Evolutionary conservation across 228 moss, liverwort and hornwort species (phyloP), one percentile per base, ranked within the genome.

Genomic region (Sphagnum fallax): DNA sequence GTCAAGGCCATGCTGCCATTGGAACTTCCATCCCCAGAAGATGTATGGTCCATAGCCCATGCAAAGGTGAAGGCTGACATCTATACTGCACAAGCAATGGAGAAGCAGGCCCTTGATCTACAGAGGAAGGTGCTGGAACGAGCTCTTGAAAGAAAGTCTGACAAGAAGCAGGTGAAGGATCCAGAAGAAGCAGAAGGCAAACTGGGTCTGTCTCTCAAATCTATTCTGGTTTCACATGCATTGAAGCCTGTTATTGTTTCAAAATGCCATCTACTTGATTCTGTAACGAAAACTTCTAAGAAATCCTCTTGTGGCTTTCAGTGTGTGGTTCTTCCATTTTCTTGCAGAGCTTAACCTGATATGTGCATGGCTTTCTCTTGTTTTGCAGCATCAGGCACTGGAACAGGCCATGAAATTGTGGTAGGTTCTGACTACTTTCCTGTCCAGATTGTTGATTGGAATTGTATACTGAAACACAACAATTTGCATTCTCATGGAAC

Each of bases 401-500:
- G 94, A 70, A 85, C 82, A 71, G 94, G 94, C 61, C 81, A 60
- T 67, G 94, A 94, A 76, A 91, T 94, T 73, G 94, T 94, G 86
- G 91, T 94, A 83, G 65, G 82, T 70, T 59, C 49, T 63, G 32
- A 32, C 32, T 32, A 32, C 32, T 32, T 2, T 32, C 32, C 32
- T 32, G 32, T 2, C 32, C 32, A 32, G 32, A 32, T 32, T 32
- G 32, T 32, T 32, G 32, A 32, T 32, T 32, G 32, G 32, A 3
- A 32, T 32, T 32, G 32, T 32, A 32, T 32, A 32, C 32, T 32
- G 32, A 32, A 32, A 32, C 32, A 32, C 2, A 32, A 32, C 32
- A 32, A 32, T 32, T 32, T 32, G 32, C 32, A 32, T 32, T 32
- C 32, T 32, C 32, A 32, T 32, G 32, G 32, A 32, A 32, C 32